Evolutionary conservation across 345 rosid species (phyloP).

Genomic region (Eucalyptus sideroxylon): DNA sequence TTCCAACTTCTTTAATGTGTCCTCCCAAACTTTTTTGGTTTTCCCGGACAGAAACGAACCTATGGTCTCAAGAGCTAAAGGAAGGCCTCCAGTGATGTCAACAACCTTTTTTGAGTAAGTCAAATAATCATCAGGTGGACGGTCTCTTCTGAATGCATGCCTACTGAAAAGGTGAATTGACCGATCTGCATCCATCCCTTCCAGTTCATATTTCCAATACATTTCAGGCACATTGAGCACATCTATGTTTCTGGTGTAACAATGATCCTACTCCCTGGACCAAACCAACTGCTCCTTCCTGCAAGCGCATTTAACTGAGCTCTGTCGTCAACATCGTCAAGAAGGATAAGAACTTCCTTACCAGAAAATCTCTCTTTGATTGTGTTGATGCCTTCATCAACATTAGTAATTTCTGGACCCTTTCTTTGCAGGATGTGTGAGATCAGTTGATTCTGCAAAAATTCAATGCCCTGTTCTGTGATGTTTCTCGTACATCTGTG

Average conservation of each 20-base stretch:
- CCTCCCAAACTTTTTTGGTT: not conserved
- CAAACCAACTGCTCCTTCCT: constrained; percentile 1
- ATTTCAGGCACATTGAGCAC: not conserved
- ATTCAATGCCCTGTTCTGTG: not conserved
- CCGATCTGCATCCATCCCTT: not conserved
- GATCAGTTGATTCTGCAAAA: constrained; percentile 3
- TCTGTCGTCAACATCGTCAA: not conserved
- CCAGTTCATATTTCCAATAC: not conserved
- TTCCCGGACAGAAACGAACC: not conserved
- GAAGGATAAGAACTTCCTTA: constrained; percentile 3
- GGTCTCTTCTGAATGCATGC: constrained; percentile 2
- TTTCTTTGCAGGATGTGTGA: constrained; percentile 1
- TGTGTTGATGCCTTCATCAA: constrained; percentile 3
- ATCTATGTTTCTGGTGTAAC: constrained; percentile 1
- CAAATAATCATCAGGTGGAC: not conserved
- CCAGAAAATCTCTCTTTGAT: constrained; percentile 3
- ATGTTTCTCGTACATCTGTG: not conserved
- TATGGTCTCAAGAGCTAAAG: constrained; percentile 4
- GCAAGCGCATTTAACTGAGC: not conserved
- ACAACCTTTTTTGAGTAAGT: constrained; percentile 1
- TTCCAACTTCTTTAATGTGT: constrained; percentile 1
- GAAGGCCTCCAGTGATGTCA: constrained; percentile 1
- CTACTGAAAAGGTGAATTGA: constrained; percentile 2
- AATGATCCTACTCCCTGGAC: constrained; percentile 4
- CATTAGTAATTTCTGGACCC: not conserved